A percentile compares a stretch with the other conserved stretches of the same genome.
phyloP scores from a whole-genome alignment of 192 early-diverging fungal genomes.

The Rhizoclosmatium sp. region DNA sequence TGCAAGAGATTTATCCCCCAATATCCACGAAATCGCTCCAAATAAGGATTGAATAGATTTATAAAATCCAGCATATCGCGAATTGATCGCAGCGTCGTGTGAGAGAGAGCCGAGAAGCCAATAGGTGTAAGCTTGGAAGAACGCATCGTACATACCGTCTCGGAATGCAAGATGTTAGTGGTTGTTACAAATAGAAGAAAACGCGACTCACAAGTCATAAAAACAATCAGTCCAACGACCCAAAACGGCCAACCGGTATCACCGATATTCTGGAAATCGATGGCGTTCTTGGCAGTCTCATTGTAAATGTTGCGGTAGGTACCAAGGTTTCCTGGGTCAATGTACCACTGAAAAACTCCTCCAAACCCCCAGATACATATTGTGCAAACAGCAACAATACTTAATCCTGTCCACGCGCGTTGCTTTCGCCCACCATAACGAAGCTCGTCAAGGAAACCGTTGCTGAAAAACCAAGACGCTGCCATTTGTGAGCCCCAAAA shows the following conservation, averaged over 20 bases:
- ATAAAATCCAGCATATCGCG: slow-evolving; percentile 73
- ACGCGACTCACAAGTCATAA: slow-evolving; percentile 57
- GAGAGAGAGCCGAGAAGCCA: slow-evolving; percentile 84
- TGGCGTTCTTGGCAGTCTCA: slow-evolving; percentile 36
- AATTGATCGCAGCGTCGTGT: slow-evolving; percentile 65
- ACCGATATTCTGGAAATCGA: not conserved
- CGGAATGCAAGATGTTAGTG: no score
- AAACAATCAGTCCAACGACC: slow-evolving; percentile 58
- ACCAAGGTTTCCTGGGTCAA: slow-evolving; percentile 21
- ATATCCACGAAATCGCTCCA: slow-evolving; percentile 60
- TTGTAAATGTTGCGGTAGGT: no score
- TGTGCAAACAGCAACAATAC: slow-evolving; percentile 56
- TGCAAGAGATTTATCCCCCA: slow-evolving; percentile 40
- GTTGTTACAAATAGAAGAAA: no score
- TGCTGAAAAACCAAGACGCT: slow-evolving; percentile 66
- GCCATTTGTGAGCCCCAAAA: slow-evolving; percentile 81
- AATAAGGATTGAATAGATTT: slow-evolving; percentile 82
- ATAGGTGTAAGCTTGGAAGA: slow-evolving; percentile 80
- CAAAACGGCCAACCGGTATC: not conserved
- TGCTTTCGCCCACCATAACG: not conserved
- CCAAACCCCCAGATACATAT: slow-evolving; percentile 70
- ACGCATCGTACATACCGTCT: slow-evolving; percentile 71
- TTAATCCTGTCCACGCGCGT: not conserved
- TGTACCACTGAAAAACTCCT: slow-evolving; percentile 62
- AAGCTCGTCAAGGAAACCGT: slow-evolving; percentile 57